Conservation (phyloP, 2,329 filamentous ascomycete species). For the Stemphylium lycopersici region DNA sequence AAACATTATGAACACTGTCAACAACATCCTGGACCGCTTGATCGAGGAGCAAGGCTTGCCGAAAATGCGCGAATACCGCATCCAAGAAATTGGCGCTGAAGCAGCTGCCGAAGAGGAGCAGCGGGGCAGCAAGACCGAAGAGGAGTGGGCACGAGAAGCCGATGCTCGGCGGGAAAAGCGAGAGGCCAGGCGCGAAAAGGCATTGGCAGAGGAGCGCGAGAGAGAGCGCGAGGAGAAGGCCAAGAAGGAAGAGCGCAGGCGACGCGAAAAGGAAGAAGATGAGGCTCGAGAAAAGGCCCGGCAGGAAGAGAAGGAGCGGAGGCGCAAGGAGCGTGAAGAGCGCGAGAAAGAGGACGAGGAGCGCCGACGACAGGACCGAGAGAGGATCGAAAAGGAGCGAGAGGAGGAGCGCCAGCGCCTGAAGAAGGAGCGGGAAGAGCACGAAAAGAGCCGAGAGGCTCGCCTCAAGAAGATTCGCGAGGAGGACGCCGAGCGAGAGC, state of each 20-base stretch:
- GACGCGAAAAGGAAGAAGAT: conserved; percentile 56
- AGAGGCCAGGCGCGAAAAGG: conserved; percentile 66
- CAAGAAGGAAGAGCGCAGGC: conserved; percentile 63
- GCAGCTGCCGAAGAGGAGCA: conserved; percentile 68
- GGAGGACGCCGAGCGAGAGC: conserved; percentile 43
- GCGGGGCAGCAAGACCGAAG: conserved; percentile 74
- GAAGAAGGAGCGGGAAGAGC: conserved; percentile 51
- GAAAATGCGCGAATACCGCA: conserved; percentile 71
- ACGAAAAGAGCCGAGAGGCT: conserved; percentile 53
- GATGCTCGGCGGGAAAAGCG: conserved; percentile 65
- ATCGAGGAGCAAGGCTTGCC: conserved; percentile 67
- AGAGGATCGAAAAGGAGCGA: conserved; percentile 46
- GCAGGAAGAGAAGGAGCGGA: conserved; percentile 55
- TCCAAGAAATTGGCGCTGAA: conserved; percentile 71
- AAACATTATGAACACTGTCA: conserved; percentile 70
- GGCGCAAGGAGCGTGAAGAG: conserved; percentile 40
- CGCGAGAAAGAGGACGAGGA: conserved; percentile 41
- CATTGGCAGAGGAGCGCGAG: conserved; percentile 65
- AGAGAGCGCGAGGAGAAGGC: conserved; percentile 58
- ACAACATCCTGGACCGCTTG: conserved; percentile 68
- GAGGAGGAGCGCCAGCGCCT: conserved; percentile 59
- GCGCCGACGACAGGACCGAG: conserved; percentile 38
- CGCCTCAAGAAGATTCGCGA: conserved; percentile 50
- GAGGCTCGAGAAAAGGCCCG: conserved; percentile 53
- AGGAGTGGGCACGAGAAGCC: conserved; percentile 73